Percentiles rank a stretch among this genome's conserved stretches.
phyloP scores from a whole-genome alignment of 129 eudicot genomes.

The Deinandra increscens region DNA sequence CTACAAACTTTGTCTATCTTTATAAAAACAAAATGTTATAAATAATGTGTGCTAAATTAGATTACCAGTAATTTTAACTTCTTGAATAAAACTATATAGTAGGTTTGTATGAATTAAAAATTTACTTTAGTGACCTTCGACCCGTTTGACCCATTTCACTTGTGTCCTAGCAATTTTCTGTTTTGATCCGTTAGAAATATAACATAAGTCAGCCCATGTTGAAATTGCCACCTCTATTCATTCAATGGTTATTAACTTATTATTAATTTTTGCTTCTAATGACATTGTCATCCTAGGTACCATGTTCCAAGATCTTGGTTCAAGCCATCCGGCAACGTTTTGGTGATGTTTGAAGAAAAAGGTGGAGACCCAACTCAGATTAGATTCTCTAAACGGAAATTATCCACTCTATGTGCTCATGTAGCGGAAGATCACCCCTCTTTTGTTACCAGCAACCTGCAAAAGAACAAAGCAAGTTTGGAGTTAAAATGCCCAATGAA shows the following conservation, averaged over 20 bases:
- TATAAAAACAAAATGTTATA: not conserved
- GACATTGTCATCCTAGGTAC: conserved; percentile 50
- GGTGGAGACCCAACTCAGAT: conserved; percentile 96
- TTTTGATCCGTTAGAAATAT: not conserved
- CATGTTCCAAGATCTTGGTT: conserved; percentile 99
- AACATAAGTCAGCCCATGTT: not conserved
- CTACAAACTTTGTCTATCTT: not conserved
- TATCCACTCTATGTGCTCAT: conserved; percentile 53
- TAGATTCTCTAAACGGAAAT: conserved; percentile 61
- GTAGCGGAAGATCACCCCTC: conserved; percentile 78
- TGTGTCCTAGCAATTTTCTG: not conserved
- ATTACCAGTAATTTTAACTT: not conserved
- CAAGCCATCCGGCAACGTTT: conserved; percentile 76
- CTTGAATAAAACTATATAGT: not conserved
- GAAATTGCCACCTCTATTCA: not conserved
- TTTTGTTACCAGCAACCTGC: conserved; percentile 33
- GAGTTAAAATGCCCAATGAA: conserved; percentile 57
- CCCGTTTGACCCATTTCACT: not conserved
- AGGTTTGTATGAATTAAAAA: not conserved
- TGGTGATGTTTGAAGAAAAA: conserved; percentile 88
- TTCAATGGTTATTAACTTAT: not conserved
- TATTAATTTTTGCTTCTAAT: not conserved
- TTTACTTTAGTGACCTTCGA: not conserved
- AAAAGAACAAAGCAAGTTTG: conserved; percentile 35
- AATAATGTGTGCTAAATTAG: not conserved